Conservation (phyloP, 2,329 filamentous ascomycete genomes). For the Aspergillus sp. region DNA sequence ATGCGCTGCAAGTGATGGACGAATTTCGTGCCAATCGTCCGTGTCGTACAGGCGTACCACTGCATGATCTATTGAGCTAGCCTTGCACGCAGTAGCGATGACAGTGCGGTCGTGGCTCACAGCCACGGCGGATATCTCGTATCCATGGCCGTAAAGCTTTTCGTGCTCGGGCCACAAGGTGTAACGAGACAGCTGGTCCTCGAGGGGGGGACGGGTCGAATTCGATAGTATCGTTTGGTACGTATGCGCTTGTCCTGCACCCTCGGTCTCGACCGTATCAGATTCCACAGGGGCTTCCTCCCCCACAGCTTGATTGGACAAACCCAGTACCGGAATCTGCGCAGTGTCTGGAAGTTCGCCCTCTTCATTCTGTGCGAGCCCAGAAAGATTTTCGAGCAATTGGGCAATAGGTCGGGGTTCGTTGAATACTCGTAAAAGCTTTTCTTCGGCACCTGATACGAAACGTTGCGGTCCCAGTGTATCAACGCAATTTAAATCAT, state of each 20-base stretch:
- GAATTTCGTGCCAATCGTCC: constrained; percentile 80
- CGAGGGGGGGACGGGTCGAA: constrained; percentile 73
- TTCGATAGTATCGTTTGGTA: constrained; percentile 46
- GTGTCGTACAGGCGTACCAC: constrained; percentile 92
- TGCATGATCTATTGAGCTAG: constrained; percentile 88
- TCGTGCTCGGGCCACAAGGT: constrained; percentile 95
- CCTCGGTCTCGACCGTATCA: constrained; percentile 44
- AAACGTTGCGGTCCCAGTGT: constrained; percentile 72
- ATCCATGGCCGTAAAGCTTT: constrained; percentile 96
- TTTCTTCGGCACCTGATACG: constrained; percentile 94
- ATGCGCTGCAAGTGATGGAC: constrained; percentile 79
- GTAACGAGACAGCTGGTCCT: constrained; percentile 84
- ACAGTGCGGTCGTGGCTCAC: constrained; percentile 71
- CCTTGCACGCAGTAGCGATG: constrained; percentile 89
- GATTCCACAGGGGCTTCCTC: constrained; percentile 38
- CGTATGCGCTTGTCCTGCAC: constrained; percentile 19
- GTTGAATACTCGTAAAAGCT: constrained; percentile 92
- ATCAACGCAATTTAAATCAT: constrained; percentile 94
- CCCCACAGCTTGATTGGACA: constrained; percentile 89
- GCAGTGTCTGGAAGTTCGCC: constrained; percentile 75
- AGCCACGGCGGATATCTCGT: constrained; percentile 88
- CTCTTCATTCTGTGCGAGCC: constrained; percentile 48
- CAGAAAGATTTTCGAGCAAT: constrained; percentile 68
- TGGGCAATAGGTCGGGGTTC: constrained; percentile 80
- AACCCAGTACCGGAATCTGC: constrained; percentile 88